Evolutionary conservation across 805 yeast species (phyloP).

Genomic region (Zygosaccharomyces bisporus): DNA sequence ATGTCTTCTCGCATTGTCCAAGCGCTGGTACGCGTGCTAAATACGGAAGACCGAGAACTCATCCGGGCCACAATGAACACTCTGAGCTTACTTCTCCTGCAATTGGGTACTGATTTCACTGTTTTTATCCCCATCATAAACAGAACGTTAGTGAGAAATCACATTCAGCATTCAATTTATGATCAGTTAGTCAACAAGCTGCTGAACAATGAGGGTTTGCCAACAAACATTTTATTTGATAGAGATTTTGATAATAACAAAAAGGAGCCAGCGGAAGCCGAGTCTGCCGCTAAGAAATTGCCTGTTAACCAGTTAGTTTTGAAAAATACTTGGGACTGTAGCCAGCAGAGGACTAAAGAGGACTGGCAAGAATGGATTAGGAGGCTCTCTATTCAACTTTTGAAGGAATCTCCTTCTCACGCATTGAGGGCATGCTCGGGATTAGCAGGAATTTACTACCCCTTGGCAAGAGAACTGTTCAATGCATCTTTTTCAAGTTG

Average conservation of each 20-base stretch:
- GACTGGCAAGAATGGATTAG: conserved; percentile 99
- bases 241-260: conserved; percentile 45
- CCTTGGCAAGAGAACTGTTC: conserved; percentile 84
- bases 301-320: conserved; percentile 64
- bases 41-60: conserved; percentile 52
- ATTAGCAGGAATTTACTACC: conserved; percentile 80
- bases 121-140: conserved; percentile 83
- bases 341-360: conserved; percentile 82
- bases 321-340: conserved; percentile 87
- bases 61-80: conserved; percentile 70
- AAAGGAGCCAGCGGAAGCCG: conserved; percentile 47
- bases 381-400: conserved; percentile 73
- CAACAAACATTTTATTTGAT: conserved; percentile 67
- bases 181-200: conserved; percentile 79
- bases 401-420: conserved; percentile 91
- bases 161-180: conserved; percentile 66
- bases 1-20: conserved; percentile 90
- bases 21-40: conserved; percentile 70
- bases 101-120: conserved; percentile 76
- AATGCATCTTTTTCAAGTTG: conserved; percentile 94
- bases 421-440: conserved; percentile 91
- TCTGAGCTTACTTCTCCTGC: conserved; percentile 68
- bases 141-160: conserved; percentile 56
- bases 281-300: conserved; percentile 65
- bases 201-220: conserved; percentile 79